Percentiles rank a stretch among this genome's conserved stretches.
phyloP scores from a whole-genome alignment of 345 rosid genomes.

The Moricandia arvensis region DNA sequence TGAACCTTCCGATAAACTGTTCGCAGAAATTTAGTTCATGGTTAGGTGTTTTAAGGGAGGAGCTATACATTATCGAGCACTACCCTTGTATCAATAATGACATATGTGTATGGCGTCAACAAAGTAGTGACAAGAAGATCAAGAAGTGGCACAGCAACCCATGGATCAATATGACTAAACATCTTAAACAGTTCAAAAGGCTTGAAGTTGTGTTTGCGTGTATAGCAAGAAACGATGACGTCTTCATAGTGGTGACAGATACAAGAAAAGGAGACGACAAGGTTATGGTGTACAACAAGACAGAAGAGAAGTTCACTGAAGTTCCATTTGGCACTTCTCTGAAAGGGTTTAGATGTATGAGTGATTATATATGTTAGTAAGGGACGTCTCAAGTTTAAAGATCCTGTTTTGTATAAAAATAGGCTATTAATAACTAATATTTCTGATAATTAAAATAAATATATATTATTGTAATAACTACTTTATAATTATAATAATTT shows the following conservation, averaged over 20 bases:
- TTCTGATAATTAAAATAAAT: neutral
- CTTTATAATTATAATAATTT: too few species aligned
- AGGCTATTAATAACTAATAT: neutral
- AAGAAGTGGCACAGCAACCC: neutral
- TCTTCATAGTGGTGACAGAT: slow-evolving; percentile 1
- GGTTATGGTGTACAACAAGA: slow-evolving; percentile 1
- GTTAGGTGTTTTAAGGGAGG: neutral
- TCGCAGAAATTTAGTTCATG: neutral
- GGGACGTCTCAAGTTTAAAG: neutral
- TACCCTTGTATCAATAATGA: neutral
- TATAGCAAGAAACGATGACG: neutral
- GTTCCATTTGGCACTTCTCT: neutral
- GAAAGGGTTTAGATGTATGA: slow-evolving; percentile 19
- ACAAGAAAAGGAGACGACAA: neutral
- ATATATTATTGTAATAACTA: too few species aligned
- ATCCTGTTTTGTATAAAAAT: too few species aligned
- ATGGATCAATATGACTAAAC: neutral
- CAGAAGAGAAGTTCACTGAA: neutral
- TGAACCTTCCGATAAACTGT: neutral
- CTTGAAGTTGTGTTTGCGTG: slow-evolving; percentile 3
- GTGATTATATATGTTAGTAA: neutral
- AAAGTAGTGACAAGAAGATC: neutral
- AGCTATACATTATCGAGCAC: neutral
- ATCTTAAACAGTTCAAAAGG: neutral
- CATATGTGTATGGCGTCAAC: neutral